These are phyloP conservation scores for Pichia sp. DNA, from an alignment of 1,139 yeast species.

Conservation along the genomic window DNA sequence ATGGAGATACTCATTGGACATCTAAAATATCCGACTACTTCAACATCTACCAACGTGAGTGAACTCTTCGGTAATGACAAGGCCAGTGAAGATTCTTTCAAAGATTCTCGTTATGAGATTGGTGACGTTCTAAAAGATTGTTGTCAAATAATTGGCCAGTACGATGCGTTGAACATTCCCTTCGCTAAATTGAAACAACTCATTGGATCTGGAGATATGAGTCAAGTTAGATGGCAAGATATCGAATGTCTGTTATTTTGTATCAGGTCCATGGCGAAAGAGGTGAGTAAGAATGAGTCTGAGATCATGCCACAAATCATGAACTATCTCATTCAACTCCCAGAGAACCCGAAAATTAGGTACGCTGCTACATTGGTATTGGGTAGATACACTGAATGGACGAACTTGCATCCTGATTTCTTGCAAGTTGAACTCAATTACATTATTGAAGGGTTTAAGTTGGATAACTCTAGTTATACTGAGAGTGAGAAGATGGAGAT, in stretches of 20 bases:
- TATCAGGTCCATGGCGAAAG: constrained; percentile 93
- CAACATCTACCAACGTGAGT: constrained; percentile 23
- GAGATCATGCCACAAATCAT: constrained; percentile 71
- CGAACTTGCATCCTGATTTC: constrained; percentile 74
- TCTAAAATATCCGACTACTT: constrained; percentile 63
- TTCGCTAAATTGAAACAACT: constrained; percentile 43
- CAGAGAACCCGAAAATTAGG: constrained; percentile 80
- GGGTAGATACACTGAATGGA: constrained; percentile 96
- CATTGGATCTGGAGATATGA: constrained; percentile 22
- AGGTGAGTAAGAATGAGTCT: constrained; percentile 63
- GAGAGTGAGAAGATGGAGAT: constrained; percentile 37
- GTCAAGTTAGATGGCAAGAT: constrained; percentile 57
- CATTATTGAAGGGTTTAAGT: constrained; percentile 66
- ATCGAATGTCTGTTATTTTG: constrained; percentile 88
- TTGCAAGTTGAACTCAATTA: constrained; percentile 80
- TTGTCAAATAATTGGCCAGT: constrained; percentile 81
- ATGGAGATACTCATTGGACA: constrained; percentile 64
- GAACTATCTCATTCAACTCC: constrained; percentile 61
- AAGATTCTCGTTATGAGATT: constrained; percentile 91
- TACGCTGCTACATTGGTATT: constrained; percentile 90
- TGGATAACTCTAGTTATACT: constrained; percentile 13
- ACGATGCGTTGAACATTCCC: constrained; percentile 58
- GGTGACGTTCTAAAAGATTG: constrained; percentile 96
- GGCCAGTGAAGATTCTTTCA: constrained; percentile 88
- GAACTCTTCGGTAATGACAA: constrained; percentile 33